Evolutionary conservation across 2,329 filamentous ascomycete genomes (phyloP).

Genomic region (Neophaeococcomyces mojaviensis): DNA sequence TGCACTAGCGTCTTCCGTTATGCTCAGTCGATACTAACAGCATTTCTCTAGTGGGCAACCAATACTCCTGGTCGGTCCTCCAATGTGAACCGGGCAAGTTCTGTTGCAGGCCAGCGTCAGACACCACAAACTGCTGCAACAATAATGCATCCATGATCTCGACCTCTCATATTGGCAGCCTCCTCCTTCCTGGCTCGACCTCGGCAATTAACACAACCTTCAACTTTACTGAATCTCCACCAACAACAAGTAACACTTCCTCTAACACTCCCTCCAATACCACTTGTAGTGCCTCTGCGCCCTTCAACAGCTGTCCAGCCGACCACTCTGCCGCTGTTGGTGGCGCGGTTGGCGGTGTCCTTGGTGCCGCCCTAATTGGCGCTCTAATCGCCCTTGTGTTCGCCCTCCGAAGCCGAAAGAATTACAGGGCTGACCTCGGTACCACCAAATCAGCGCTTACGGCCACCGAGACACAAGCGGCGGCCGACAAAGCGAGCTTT

Average conservation of each 20-base stretch:
- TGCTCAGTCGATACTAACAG: background rate
- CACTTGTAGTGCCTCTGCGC: background rate
- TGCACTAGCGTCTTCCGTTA: background rate
- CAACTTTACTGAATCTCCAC: slow-evolving; percentile 2
- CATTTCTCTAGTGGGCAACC: background rate
- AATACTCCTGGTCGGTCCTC: slow-evolving; percentile 10
- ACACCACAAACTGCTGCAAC: slow-evolving; percentile 11
- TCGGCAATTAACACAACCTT: slow-evolving; percentile 12
- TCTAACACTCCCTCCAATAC: background rate
- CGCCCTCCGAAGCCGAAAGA: slow-evolving; percentile 5
- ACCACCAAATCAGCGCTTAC: slow-evolving; percentile 4
- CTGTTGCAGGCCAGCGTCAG: slow-evolving; percentile 10
- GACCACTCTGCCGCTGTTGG: slow-evolving; percentile 6
- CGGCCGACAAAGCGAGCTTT: slow-evolving; percentile 10
- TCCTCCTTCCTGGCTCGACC: slow-evolving; percentile 9
- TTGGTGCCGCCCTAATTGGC: slow-evolving; percentile 8
- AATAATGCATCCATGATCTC: slow-evolving; percentile 5
- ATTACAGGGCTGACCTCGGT: background rate
- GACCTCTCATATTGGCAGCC: slow-evolving; percentile 9
- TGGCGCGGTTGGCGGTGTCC: slow-evolving; percentile 8
- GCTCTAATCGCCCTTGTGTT: slow-evolving; percentile 5
- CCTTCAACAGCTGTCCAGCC: background rate
- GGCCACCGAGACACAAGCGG: slow-evolving; percentile 5
- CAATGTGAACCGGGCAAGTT: slow-evolving; percentile 12
- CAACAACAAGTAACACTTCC: background rate